Conservation (phyloP, 768 basidiomycete genomes). For the Collybiopsis luxurians region DNA sequence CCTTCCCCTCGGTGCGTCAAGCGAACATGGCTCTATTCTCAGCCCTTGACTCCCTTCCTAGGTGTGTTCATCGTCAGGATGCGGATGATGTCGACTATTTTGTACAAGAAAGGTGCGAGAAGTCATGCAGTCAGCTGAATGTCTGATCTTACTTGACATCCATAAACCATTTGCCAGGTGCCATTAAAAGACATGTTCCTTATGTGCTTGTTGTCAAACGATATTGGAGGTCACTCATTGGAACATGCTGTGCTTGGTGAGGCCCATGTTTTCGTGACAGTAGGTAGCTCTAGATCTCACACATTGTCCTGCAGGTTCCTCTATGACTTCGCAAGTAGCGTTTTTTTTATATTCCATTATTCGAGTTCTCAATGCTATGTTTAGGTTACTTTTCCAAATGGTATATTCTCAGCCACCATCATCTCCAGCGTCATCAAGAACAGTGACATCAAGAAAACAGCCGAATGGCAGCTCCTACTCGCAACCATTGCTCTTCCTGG, state of each 20-base stretch:
- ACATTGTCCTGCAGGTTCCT: slow-evolving; percentile 46
- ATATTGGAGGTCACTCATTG: slow-evolving; percentile 69
- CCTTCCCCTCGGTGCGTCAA: slow-evolving; percentile 42
- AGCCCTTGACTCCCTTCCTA: neutral
- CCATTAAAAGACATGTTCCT: slow-evolving; percentile 38
- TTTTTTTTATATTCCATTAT: neutral
- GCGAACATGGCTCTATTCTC: no score
- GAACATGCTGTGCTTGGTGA: slow-evolving; percentile 73
- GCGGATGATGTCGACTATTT: slow-evolving; percentile 65
- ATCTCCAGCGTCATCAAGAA: slow-evolving; percentile 63
- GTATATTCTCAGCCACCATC: slow-evolving; percentile 66
- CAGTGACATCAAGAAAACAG: slow-evolving; percentile 52
- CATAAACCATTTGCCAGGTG: slow-evolving; percentile 25
- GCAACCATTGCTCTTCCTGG: slow-evolving; percentile 63
- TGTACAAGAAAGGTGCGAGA: slow-evolving; percentile 57
- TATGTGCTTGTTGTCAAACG: slow-evolving; percentile 56
- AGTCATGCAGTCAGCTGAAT: neutral
- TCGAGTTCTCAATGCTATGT: neutral
- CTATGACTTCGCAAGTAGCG: slow-evolving; percentile 55
- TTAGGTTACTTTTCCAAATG: slow-evolving; percentile 70
- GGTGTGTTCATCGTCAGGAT: slow-evolving; percentile 70
- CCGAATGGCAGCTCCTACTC: slow-evolving; percentile 70
- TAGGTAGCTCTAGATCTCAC: neutral
- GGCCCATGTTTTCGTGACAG: slow-evolving; percentile 18
- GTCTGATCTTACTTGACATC: neutral